Conservation (phyloP, 108 stramenopile species). For the Cylindrotheca fusiformis region DNA sequence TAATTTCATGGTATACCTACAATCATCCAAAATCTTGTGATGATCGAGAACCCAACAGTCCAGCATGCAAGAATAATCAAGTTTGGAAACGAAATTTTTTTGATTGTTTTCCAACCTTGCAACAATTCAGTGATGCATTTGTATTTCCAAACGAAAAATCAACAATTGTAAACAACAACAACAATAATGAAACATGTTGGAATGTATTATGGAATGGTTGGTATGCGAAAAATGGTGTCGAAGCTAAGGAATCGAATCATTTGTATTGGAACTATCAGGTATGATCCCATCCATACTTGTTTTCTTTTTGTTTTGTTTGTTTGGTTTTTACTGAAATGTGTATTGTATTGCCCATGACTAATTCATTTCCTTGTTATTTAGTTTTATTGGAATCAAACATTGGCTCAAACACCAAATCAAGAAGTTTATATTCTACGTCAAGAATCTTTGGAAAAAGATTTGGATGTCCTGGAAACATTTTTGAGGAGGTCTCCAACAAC, state of each 20-base stretch:
- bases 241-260: slow-evolving; percentile 19
- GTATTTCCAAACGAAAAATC: background rate
- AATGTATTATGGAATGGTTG: slow-evolving; percentile 17
- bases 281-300: slow-evolving; percentile 2
- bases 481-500: background rate
- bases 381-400: slow-evolving; percentile 20
- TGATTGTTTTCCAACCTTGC: slow-evolving; percentile 13
- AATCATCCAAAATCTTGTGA: slow-evolving; percentile 23
- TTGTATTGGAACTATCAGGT: slow-evolving; percentile 25
- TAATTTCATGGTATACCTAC: slow-evolving; percentile 18
- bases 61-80: slow-evolving; percentile 8
- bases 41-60: slow-evolving; percentile 12
- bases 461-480: slow-evolving; percentile 7
- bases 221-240: slow-evolving; percentile 9
- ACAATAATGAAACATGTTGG: too few species aligned
- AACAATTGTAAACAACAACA: too few species aligned
- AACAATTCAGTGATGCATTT: background rate
- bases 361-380: background rate
- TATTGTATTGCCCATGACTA: background rate
- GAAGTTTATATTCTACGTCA: slow-evolving; percentile 7
- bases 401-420: background rate
- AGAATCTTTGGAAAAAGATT: slow-evolving; percentile 5
- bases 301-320: background rate
- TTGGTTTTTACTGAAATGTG: background rate
- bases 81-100: slow-evolving; percentile 13